phyloP scores from a whole-genome alignment of 345 rosid species.

The Hibiscus trionum region DNA sequence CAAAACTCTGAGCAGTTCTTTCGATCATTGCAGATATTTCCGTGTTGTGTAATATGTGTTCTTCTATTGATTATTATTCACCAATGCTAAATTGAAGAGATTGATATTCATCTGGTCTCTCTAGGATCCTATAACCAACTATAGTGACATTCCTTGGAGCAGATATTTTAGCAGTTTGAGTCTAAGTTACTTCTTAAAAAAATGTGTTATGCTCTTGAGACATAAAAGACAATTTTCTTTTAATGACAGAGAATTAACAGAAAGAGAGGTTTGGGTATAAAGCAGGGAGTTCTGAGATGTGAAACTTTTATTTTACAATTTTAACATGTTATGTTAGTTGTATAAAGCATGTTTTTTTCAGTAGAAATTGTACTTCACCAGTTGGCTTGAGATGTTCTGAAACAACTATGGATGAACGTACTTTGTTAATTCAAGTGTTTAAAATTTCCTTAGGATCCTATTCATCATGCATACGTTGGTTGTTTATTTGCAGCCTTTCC shows the following conservation, averaged over 20 bases:
- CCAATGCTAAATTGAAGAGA: background rate
- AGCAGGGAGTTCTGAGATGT: background rate
- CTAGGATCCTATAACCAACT: background rate
- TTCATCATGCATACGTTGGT: background rate
- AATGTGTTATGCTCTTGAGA: background rate
- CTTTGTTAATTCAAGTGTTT: background rate
- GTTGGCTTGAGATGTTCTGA: background rate
- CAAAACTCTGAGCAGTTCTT: background rate
- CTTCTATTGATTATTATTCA: background rate
- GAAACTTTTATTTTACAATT: background rate
- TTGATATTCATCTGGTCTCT: background rate
- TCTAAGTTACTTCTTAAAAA: background rate
- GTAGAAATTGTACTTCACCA: background rate
- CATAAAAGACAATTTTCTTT: background rate
- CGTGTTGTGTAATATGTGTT: background rate
- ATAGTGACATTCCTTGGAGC: background rate
- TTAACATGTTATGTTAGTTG: background rate
- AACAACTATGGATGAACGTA: background rate
- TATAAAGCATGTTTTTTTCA: background rate
- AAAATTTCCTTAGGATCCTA: slow-evolving; percentile 7
- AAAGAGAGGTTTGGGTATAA: background rate
- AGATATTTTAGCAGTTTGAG: background rate
- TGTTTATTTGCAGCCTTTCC: slow-evolving; percentile 68
- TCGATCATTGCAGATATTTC: background rate
- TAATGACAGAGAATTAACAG: background rate